These are phyloP conservation scores for Calocybe gangraenosa DNA, from an alignment of 768 basidiomycete genomes.

Conservation along the genomic window DNA sequence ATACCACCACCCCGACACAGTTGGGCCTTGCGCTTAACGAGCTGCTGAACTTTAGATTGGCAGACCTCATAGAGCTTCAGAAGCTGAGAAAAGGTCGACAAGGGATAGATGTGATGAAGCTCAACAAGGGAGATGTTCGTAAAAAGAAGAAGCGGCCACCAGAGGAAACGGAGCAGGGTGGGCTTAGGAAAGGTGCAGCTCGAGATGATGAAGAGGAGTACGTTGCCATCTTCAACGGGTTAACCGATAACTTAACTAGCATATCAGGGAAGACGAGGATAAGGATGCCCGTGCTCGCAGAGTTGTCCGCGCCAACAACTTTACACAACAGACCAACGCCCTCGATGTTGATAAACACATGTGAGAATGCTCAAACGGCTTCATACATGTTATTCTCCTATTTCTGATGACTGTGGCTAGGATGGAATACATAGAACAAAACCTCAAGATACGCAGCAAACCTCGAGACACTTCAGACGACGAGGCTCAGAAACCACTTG, in stretches of 20 bases:
- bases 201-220: slow-evolving; percentile 59
- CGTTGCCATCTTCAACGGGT: slow-evolving; percentile 20
- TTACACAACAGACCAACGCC: slow-evolving; percentile 95
- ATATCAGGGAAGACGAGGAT: slow-evolving; percentile 53
- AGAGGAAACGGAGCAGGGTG: slow-evolving; percentile 46
- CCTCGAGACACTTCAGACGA: slow-evolving; percentile 44
- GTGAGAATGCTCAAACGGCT: slow-evolving; percentile 40
- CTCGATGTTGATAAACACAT: slow-evolving; percentile 99
- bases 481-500: slow-evolving; percentile 40
- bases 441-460: slow-evolving; percentile 71
- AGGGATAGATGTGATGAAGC: slow-evolving; percentile 82
- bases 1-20: not conserved
- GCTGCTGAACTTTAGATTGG: slow-evolving; percentile 42
- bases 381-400: not conserved
- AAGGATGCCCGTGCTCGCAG: slow-evolving; percentile 68
- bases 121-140: slow-evolving; percentile 80
- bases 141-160: slow-evolving; percentile 59
- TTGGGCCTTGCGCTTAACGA: slow-evolving; percentile 6
- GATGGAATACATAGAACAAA: slow-evolving; percentile 98
- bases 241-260: not conserved
- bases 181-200: slow-evolving; percentile 48
- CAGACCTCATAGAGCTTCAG: slow-evolving; percentile 81
- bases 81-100: slow-evolving; percentile 67
- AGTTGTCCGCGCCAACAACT: slow-evolving; percentile 83
- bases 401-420: slow-evolving; percentile 31